Evolutionary conservation across 2,329 filamentous ascomycete species (phyloP), one percentile per base, ranked within the genome.

Genomic region (Lasiodiplodia gonubiensis): DNA sequence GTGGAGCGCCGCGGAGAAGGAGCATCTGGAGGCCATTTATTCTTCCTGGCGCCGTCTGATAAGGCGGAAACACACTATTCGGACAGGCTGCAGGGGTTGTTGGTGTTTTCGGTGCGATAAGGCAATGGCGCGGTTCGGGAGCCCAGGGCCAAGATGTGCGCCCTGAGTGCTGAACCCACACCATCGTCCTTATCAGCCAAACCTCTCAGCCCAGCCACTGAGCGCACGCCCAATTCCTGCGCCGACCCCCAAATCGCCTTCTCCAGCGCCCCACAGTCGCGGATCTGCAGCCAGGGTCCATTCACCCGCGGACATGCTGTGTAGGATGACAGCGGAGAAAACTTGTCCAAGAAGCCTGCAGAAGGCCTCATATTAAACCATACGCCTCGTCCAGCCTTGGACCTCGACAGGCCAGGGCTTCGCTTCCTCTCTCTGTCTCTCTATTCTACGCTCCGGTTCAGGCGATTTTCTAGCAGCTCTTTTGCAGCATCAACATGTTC

Each of bases 401-500:
- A n/a, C 30, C 10, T 18, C 46, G 11, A n/a, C 46, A 63, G 27
- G 42, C 59, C 46, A 51, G n/a, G 27, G 59, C 37, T 2, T 25
- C 5, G 10, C 7, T 27, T 25, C 51, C 1, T 30, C 35, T 16
- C 18, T 21, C n/a, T n/a, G n/a, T n/a, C 25, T 27, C 27, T 16
- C 4, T 18, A 16, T 3, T 23, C n/a, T 1, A 27, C 10, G n/a
- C 18, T 33, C 18, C 23, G 10, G 3, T n/a, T 16, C 37, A 11
- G 16, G 33, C 16, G 39, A 6, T 23, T 33, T 25, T 25, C 11
- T n/a, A 48, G 42, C 35, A 57, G 37, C 63, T 48, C 35, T 4
- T 33, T 23, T 23, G 5, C 33, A n/a, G 35, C 8, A 25, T 8
- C 10, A 21, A 10, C 35, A 66, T 70, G 18, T 71, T 80, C 79